Conservation (phyloP, 1,284 basidiomycete species). For the Ceratobasidium sp. region DNA sequence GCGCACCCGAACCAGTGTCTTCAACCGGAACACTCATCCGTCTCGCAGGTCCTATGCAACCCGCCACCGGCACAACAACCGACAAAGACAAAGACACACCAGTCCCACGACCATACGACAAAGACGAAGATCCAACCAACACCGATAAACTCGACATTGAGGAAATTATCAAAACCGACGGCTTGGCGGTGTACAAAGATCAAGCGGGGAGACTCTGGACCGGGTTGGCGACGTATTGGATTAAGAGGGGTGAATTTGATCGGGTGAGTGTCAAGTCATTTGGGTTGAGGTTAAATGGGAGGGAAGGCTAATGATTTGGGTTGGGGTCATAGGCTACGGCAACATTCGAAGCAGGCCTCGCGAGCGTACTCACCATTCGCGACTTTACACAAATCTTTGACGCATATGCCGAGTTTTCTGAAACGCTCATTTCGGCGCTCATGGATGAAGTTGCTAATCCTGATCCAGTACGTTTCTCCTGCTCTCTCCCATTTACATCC, state of each 20-base stretch:
- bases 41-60: slow-evolving; percentile 77
- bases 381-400: slow-evolving; percentile 99
- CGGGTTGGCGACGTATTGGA: slow-evolving; percentile 98
- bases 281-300: too few relatives aligned
- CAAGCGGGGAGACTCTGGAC: slow-evolving; percentile 98
- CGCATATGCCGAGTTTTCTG: slow-evolving; percentile 94
- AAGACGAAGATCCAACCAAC: slow-evolving; percentile 86
- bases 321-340: slow-evolving; percentile 70
- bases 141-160: slow-evolving; percentile 88
- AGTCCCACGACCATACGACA: slow-evolving; percentile 71
- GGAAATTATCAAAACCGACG: slow-evolving; percentile 86
- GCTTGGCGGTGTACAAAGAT: slow-evolving; percentile 91
- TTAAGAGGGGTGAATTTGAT: slow-evolving; percentile 96
- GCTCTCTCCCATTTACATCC: not conserved
- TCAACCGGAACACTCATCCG: slow-evolving; percentile 77
- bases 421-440: slow-evolving; percentile 90
- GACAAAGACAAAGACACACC: slow-evolving; percentile 50
- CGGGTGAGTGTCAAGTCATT: slow-evolving; percentile 53
- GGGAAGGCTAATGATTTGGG: too few relatives aligned
- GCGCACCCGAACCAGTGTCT: slow-evolving; percentile 64
- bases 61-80: slow-evolving; percentile 57
- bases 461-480: slow-evolving; percentile 61
- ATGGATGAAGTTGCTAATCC: slow-evolving; percentile 86
- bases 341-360: slow-evolving; percentile 92
- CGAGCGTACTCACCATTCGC: slow-evolving; percentile 89